These are phyloP conservation scores for Cokeromyces recurvatus DNA, from an alignment of 371 early-diverging fungal species.

Conservation along the genomic window DNA sequence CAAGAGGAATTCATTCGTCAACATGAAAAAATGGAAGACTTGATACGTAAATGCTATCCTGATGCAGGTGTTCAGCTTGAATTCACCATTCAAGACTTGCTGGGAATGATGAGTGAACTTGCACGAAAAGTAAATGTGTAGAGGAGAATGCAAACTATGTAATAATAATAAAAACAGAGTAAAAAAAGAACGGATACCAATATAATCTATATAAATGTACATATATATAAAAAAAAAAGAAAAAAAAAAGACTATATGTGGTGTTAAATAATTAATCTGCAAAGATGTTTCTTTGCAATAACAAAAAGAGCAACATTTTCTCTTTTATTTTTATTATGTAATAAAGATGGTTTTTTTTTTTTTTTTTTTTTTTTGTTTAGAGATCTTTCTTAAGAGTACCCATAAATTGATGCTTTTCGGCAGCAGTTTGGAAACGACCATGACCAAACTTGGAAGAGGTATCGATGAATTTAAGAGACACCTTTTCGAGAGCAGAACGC, in stretches of 20 bases:
- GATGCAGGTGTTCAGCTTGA: slow-evolving; percentile 80
- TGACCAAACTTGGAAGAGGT: slow-evolving; percentile 99
- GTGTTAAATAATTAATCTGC: too few relatives aligned
- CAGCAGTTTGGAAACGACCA: slow-evolving; percentile 99
- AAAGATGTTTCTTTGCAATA: too few relatives aligned
- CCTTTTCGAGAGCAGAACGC: slow-evolving; percentile 95
- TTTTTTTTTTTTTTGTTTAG: too few relatives aligned
- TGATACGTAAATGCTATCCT: slow-evolving; percentile 83
- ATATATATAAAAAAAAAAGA: too few relatives aligned
- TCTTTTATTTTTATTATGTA: too few relatives aligned
- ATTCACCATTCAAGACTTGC: slow-evolving; percentile 84
- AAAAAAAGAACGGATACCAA: too few relatives aligned
- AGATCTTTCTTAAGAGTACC: slow-evolving; percentile 91
- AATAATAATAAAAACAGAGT: too few relatives aligned
- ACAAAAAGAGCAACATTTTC: too few relatives aligned
- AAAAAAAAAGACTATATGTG: too few relatives aligned
- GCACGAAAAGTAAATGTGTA: slow-evolving; percentile 49
- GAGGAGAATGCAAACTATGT: too few relatives aligned
- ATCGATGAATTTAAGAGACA: slow-evolving; percentile 98
- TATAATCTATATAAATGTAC: too few relatives aligned
- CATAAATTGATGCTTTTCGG: slow-evolving; percentile 97
- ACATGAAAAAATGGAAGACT: slow-evolving; percentile 73
- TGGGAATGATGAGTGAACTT: slow-evolving; percentile 61
- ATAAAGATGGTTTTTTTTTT: too few relatives aligned
- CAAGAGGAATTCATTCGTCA: slow-evolving; percentile 84